These are phyloP conservation scores for Aureobasidium mangrovei DNA, from an alignment of 2,329 filamentous ascomycete genomes.

Conservation along the genomic window DNA sequence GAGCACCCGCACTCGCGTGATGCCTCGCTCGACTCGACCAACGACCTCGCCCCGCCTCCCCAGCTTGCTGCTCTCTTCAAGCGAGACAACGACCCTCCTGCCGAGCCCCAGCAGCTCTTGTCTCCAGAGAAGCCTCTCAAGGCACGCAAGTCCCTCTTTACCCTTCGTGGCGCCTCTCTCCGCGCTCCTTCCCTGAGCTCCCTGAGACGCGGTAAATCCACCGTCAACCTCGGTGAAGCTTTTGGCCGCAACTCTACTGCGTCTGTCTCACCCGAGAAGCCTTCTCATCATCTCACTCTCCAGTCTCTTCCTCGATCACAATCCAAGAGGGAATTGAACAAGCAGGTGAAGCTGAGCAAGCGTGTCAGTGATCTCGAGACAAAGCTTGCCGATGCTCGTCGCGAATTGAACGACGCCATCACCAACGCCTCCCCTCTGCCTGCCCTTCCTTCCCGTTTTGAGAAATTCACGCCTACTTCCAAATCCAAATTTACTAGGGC, in stretches of 20 bases:
- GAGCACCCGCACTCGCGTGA: neutral
- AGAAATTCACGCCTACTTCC: conserved; percentile 28
- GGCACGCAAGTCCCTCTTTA: conserved; percentile 7
- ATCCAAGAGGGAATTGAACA: conserved; percentile 49
- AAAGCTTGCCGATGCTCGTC: conserved; percentile 47
- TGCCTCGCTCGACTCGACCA: neutral
- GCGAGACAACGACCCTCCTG: neutral
- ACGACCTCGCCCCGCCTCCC: neutral
- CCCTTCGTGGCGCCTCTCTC: conserved; percentile 16
- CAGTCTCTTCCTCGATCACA: conserved; percentile 36
- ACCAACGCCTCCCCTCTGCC: conserved; percentile 34
- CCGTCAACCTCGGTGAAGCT: conserved; percentile 21
- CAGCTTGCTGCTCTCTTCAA: conserved; percentile 6
- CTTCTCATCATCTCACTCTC: conserved; percentile 10
- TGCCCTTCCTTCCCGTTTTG: conserved; percentile 27
- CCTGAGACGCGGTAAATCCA: conserved; percentile 27
- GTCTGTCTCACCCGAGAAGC: conserved; percentile 25
- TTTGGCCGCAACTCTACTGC: conserved; percentile 16
- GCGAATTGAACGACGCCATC: conserved; percentile 44
- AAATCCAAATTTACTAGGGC: conserved; percentile 22
- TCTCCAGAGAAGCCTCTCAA: conserved; percentile 10
- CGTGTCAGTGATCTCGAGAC: conserved; percentile 52
- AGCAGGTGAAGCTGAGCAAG: conserved; percentile 49
- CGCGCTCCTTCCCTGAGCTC: conserved; percentile 27
- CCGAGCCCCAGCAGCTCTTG: neutral